Percentiles rank a stretch among this genome's conserved stretches.
Evolutionary conservation across 345 rosid genomes (phyloP).

Genomic region (Dimocarpus longan): DNA sequence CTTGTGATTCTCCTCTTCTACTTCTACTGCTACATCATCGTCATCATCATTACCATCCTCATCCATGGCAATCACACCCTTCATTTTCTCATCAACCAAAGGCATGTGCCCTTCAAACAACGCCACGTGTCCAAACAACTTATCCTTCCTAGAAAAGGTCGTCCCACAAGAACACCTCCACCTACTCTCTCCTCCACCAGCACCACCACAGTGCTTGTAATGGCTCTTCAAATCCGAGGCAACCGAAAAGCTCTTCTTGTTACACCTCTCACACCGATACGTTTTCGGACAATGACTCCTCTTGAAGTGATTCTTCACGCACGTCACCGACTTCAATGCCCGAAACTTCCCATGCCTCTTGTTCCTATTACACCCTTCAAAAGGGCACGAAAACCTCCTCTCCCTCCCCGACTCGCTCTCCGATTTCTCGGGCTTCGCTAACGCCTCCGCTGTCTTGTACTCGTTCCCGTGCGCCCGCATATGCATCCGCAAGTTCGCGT

Average conservation of each 20-base stretch:
- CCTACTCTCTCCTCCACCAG: constrained; percentile 31
- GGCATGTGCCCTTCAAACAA: constrained; percentile 86
- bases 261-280: constrained; percentile 57
- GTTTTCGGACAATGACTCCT: constrained; percentile 82
- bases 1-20: not conserved
- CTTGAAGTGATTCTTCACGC: constrained; percentile 75
- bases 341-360: constrained; percentile 56
- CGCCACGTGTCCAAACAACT: constrained; percentile 72
- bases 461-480: constrained; percentile 81
- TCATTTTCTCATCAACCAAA: constrained; percentile 30
- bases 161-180: constrained; percentile 79
- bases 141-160: constrained; percentile 70
- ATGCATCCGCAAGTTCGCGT: constrained; percentile 79
- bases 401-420: constrained; percentile 13
- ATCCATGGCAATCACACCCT: not conserved
- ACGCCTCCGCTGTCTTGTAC: constrained; percentile 64
- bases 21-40: constrained; percentile 25
- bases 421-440: constrained; percentile 42
- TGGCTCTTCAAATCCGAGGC: constrained; percentile 68
- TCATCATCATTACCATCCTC: constrained; percentile 17
- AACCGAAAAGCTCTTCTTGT: constrained; percentile 65
- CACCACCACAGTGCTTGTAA: constrained; percentile 56
- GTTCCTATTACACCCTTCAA: constrained; percentile 62
- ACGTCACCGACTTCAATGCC: constrained; percentile 59
- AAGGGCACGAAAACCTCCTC: constrained; percentile 66